A percentile compares a stretch with the other conserved stretches of the same genome.
These are phyloP conservation scores for Penicillium pulvis DNA, from an alignment of 495 filamentous ascomycete species.

Conservation along the genomic window DNA sequence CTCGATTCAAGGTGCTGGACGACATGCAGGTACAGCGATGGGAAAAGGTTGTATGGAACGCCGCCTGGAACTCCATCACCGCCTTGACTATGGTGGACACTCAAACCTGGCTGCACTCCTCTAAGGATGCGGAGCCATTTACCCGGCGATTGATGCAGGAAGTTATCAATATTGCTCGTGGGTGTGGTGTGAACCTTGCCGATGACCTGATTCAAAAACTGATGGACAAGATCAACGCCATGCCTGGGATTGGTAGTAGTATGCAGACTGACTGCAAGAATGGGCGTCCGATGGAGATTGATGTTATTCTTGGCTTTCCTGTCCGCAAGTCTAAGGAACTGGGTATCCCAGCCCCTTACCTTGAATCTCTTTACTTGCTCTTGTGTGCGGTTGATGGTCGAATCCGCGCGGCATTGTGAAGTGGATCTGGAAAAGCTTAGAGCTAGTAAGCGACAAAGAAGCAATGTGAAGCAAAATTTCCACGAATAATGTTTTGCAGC, in stretches of 20 bases:
- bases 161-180: slow-evolving; percentile 49
- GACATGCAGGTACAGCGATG: slow-evolving; percentile 53
- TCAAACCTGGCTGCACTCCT: slow-evolving; percentile 47
- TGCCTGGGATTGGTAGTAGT: slow-evolving; percentile 51
- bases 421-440: no score
- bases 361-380: slow-evolving; percentile 49
- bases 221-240: slow-evolving; percentile 42
- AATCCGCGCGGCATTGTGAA: slow-evolving; percentile 22
- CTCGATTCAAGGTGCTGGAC: slow-evolving; percentile 39
- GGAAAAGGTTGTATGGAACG: slow-evolving; percentile 60
- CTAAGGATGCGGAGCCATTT: slow-evolving; percentile 41
- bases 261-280: slow-evolving; percentile 56
- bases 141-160: slow-evolving; percentile 50
- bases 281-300: slow-evolving; percentile 55
- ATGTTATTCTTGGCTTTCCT: slow-evolving; percentile 58
- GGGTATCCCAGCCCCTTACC: slow-evolving; percentile 46
- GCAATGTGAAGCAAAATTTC: background rate
- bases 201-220: slow-evolving; percentile 43
- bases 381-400: slow-evolving; percentile 27
- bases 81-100: slow-evolving; percentile 54
- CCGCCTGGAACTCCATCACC: slow-evolving; percentile 55
- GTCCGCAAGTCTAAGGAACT: slow-evolving; percentile 51
- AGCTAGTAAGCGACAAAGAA: background rate
- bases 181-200: slow-evolving; percentile 41
- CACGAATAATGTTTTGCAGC: background rate